Evolutionary conservation across 106 monocot species (phyloP).

Genomic region (Dendrobium nobile): DNA sequence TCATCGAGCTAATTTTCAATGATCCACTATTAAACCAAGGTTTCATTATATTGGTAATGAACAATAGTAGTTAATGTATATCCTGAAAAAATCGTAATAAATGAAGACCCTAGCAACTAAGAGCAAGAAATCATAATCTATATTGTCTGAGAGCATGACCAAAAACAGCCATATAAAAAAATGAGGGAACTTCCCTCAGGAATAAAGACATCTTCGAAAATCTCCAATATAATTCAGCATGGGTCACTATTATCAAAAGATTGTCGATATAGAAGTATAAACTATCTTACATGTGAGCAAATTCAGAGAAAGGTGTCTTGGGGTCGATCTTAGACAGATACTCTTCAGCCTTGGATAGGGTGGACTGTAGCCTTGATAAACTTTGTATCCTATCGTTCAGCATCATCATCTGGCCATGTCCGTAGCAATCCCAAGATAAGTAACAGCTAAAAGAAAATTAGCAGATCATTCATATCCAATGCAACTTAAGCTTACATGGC

Average conservation of each 20-base stretch:
- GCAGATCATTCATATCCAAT: neutral
- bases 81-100: too few species aligned
- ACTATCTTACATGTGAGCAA: constrained; percentile 53
- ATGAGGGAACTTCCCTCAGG: neutral
- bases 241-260: neutral
- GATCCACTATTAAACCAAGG: neutral
- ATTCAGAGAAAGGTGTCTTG: constrained; percentile 58
- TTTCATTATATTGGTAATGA: neutral
- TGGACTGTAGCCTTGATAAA: constrained; percentile 63
- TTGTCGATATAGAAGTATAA: neutral
- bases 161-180: too few species aligned
- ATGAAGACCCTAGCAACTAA: too few species aligned
- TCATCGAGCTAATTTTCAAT: neutral
- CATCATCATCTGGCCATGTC: constrained; percentile 62
- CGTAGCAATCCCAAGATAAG: constrained; percentile 1
- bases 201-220: neutral
- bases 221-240: neutral
- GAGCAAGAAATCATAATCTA: neutral
- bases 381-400: constrained; percentile 82
- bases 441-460: constrained; percentile 5
- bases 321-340: constrained; percentile 58
- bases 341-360: constrained; percentile 67
- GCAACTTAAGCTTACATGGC: constrained; percentile 53
- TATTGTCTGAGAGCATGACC: too few species aligned
- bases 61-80: neutral